Percentiles rank a stretch among this genome's conserved stretches.
Conservation (phyloP, 2,329 filamentous ascomycete genomes). For the Colletotrichum lentis region DNA sequence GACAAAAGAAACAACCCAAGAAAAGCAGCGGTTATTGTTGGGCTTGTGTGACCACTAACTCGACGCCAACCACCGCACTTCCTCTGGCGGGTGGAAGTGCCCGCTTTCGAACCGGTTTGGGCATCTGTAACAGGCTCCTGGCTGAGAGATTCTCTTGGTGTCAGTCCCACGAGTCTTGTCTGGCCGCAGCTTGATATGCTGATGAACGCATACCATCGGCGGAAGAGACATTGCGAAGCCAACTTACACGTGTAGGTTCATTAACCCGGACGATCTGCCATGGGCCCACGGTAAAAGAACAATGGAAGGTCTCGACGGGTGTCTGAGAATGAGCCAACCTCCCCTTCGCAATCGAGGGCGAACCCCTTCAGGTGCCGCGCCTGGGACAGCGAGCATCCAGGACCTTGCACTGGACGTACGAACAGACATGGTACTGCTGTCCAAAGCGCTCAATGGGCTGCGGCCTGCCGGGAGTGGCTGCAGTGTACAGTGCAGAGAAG, state of each 20-base stretch:
- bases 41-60: background rate
- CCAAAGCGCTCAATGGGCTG: background rate
- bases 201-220: background rate
- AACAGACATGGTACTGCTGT: background rate
- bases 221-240: background rate
- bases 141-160: background rate
- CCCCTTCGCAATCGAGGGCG: background rate
- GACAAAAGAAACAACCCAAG: background rate
- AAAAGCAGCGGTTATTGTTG: background rate
- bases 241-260: no score
- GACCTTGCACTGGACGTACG: background rate
- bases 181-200: conserved; percentile 2
- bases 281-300: no score
- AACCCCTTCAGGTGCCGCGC: background rate
- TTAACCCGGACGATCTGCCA: no score
- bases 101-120: no score
- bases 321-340: conserved; percentile 11
- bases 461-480: background rate
- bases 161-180: background rate
- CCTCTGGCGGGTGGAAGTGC: background rate
- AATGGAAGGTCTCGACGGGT: background rate
- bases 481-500: background rate
- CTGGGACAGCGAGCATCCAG: background rate
- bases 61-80: conserved; percentile 19
- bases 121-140: no score